phyloP scores from a whole-genome alignment of 805 yeast genomes.

The Deakozyma indianensis region DNA sequence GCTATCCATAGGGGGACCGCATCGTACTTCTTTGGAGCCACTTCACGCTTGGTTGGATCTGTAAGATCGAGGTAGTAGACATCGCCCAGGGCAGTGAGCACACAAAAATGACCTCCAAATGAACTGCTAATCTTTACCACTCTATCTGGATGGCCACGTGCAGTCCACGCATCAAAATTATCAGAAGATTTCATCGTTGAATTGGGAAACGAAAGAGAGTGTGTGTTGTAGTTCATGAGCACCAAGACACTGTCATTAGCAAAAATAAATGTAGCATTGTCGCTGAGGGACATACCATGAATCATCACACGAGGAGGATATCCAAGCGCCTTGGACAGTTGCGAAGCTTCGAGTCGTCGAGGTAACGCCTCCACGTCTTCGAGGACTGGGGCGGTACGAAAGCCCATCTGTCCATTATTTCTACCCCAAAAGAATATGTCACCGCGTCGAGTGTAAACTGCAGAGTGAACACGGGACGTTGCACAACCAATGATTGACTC shows the following conservation, averaged over 20 bases:
- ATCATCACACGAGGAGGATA: not conserved
- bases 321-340: not conserved
- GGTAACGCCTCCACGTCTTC: not conserved
- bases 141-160: conserved; percentile 3
- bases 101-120: conserved; percentile 12
- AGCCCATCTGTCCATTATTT: conserved; percentile 72
- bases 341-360: not conserved
- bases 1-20: conserved; percentile 15
- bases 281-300: not conserved
- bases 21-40: conserved; percentile 7
- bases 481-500: conserved; percentile 34
- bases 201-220: conserved; percentile 1
- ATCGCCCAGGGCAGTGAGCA: conserved; percentile 12
- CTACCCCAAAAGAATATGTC: conserved; percentile 60
- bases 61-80: conserved; percentile 9
- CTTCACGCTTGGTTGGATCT: conserved; percentile 5
- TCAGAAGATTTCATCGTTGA: not conserved
- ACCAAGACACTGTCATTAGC: not conserved
- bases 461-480: conserved; percentile 58
- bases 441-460: conserved; percentile 33
- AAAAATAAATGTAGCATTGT: not conserved
- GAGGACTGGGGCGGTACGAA: conserved; percentile 20
- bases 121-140: conserved; percentile 13
- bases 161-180: not conserved
- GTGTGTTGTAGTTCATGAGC: not conserved